Conservation (phyloP, 2,329 filamentous ascomycete species). For the Nemania sp. region DNA sequence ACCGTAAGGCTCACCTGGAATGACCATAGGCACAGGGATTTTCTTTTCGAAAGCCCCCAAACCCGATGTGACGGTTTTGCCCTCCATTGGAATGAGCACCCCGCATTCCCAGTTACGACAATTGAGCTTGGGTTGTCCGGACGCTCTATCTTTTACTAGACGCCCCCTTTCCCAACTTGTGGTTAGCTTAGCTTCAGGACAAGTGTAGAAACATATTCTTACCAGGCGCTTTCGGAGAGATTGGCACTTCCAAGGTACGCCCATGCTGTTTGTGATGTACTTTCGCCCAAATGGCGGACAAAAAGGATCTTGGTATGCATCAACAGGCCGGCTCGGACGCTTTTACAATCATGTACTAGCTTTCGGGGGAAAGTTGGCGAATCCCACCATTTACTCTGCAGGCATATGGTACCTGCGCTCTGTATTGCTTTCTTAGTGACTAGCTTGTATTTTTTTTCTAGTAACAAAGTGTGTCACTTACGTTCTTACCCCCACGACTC, state of each 20-base stretch:
- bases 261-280: constrained; percentile 66
- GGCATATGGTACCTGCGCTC: constrained; percentile 85
- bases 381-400: constrained; percentile 79
- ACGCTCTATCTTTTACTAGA: constrained; percentile 75
- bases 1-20: constrained; percentile 53
- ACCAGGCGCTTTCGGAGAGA: constrained; percentile 93
- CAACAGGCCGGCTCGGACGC: constrained; percentile 75
- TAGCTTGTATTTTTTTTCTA: neutral
- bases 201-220: constrained; percentile 52
- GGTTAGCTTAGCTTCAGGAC: constrained; percentile 30
- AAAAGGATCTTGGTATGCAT: constrained; percentile 88
- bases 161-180: constrained; percentile 71
- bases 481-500: constrained; percentile 72
- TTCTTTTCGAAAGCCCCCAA: constrained; percentile 51
- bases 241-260: constrained; percentile 93
- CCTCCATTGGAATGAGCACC: constrained; percentile 75
- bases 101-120: constrained; percentile 98
- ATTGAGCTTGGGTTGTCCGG: constrained; percentile 78
- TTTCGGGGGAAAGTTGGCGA: constrained; percentile 75
- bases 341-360: constrained; percentile 81
- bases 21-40: constrained; percentile 58
- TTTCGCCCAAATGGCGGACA: constrained; percentile 53
- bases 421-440: constrained; percentile 49
- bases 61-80: constrained; percentile 37
- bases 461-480: constrained; percentile 54